Base-by-base conservation (phyloP, 306 rosid species). In the Fagus crenata region DNA sequence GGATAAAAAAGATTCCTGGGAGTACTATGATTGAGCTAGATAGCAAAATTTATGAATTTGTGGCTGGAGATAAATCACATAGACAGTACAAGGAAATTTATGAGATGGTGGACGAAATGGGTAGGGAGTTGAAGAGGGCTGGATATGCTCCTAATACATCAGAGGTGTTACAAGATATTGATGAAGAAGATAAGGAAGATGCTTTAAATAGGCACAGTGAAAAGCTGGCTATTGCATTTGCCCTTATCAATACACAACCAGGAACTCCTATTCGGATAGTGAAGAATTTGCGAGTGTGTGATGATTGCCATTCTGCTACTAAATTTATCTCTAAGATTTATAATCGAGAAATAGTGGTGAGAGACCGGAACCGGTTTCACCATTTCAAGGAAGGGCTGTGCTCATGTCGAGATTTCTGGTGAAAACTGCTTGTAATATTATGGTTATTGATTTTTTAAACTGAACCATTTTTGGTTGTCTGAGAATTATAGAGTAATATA, bases 1-100 rank as follows among this genome's bases (percentile, higher is more conserved):
- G 98, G 75, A 84, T 94, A 85, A 89, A 84, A 70, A 94, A 94
- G 81, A 75, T 85, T 69, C 97, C 97, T 1, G 98, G 98, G 75
- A 86, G 98, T 89, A 94, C 97, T 46, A 90, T 89, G 98, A 88
- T 94, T 76, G 96, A 94, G 87, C 82, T 90, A 28, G 90, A 89
- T 35, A 80, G 75, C 6, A 85, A 90, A 83, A 86, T 91, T 71
- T 76, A 86, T 6, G 93, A 91, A 82, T 93, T 93, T 72, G 93
- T 93, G 68, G 92, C 97, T 0, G 97, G 98, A 32, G 98, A 93
- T 83, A 93, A 90, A 82, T 89, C 97, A 3, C 97, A 90, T 72
- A 36, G 82, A 40, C 90, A 85, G 53, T 75, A 70, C 78, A 85
- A 85, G 64, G 89, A 93, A 75, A 91, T 91, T 74, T 90, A 91